Evolutionary conservation across 768 basidiomycete genomes (phyloP), one percentile per base, ranked within the genome.

Genomic region (Tubosaeta brunneosetosa): DNA sequence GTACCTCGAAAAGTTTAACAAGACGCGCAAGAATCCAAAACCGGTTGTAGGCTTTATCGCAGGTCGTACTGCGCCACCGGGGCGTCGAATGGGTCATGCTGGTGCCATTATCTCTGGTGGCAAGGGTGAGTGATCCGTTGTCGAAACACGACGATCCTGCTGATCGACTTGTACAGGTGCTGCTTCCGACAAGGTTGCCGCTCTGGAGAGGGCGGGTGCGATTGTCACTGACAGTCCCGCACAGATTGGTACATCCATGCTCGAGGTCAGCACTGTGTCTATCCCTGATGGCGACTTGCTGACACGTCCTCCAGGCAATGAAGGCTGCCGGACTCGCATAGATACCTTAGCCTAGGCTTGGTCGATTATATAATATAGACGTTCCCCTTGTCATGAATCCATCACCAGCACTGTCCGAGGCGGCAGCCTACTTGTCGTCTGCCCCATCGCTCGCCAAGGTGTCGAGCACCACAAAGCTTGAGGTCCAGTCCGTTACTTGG

Each of bases 31-130:
- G 50, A 77, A 85, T 59, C 91, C 91, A 52, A 99, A 99, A 73
- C 97, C 97, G 45, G 93, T 98, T 33, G 92, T 99, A 51, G 91
- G 88, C 36, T 99, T 99, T 73, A 97, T 99, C 65, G 97, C 97
- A 51, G 97, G 97, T 46, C 86, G 91, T 53, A 98, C 97, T 51
- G 97, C 97, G 40, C 97, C 97, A 49, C 97, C 97, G 36, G 97
- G 97, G 37, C 80, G 97, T 64, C 87, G 97, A 61, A 99, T 98
- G 94, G 93, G 94, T 44, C 94, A 97, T 66, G 94, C 94, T 52
- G 97, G 97, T 60, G 97, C 97, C 56, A 98, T 98, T 70, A 97
- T 98, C 56, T 85, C 91, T 48, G 97, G 97, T 56, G 97, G 97
- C 41, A 99, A 98, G 77, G 97, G 94, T 82, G 49, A 61, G 75